phyloP scores from a whole-genome alignment of 176 grass and related monocot species.

The Coix lacrymajobi region DNA sequence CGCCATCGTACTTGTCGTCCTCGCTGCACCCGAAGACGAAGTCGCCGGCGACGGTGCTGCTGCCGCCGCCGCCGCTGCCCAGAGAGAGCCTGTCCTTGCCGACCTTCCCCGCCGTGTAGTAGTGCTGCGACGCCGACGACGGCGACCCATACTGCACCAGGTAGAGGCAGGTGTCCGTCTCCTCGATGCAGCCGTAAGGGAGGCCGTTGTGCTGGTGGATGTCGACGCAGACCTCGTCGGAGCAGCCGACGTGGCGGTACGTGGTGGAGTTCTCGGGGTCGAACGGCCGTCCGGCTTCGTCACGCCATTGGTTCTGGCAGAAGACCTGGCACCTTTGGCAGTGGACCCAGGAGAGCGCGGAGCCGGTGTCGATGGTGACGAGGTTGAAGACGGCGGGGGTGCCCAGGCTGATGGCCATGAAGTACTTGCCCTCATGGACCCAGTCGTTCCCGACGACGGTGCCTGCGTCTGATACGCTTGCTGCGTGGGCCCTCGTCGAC shows the following conservation, averaged over 20 bases:
- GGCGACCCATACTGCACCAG: no score
- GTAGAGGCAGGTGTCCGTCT: constrained; percentile 28
- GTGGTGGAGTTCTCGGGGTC: neutral
- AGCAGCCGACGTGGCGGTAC: neutral
- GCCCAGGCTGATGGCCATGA: constrained; percentile 32
- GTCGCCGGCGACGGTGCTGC: no score
- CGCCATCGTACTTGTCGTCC: no score
- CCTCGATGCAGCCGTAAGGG: constrained; percentile 20
- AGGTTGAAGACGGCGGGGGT: constrained; percentile 33
- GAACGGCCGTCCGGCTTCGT: no score
- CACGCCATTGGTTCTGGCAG: no score
- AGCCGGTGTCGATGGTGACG: constrained; percentile 38
- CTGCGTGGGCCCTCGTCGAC: neutral
- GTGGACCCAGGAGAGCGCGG: constrained; percentile 36
- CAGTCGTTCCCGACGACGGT: neutral
- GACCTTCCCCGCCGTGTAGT: no score
- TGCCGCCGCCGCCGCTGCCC: no score
- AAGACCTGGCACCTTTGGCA: neutral
- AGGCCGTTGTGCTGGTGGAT: neutral
- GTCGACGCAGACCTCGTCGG: neutral
- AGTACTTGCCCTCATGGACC: neutral
- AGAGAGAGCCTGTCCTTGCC: no score
- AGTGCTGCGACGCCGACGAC: no score
- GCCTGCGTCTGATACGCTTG: neutral
- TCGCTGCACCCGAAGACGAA: no score